Percentiles rank a stretch among this genome's conserved stretches.
Evolutionary conservation across 257 asterid genomes (phyloP).

Genomic region (Cordia subcordata): DNA sequence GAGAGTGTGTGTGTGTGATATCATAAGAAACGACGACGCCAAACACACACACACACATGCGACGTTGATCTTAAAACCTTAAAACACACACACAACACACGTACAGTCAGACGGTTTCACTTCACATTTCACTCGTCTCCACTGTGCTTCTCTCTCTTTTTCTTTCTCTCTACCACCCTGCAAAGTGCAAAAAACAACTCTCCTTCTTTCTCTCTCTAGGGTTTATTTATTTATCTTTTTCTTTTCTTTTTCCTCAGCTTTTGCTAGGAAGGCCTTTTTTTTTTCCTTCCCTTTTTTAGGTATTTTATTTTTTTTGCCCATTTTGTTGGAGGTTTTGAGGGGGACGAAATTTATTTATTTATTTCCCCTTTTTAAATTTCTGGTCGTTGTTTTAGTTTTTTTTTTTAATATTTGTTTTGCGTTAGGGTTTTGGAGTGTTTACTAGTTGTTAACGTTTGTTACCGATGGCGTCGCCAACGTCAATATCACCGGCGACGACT

Average conservation of each 20-base stretch:
- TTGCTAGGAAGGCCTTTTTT: conserved; percentile 7
- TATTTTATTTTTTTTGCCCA: not conserved
- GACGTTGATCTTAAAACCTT: conserved; percentile 13
- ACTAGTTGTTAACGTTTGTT: conserved; percentile 23
- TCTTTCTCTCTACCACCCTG: conserved; percentile 11
- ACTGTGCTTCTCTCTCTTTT: not conserved
- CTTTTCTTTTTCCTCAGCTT: conserved; percentile 21
- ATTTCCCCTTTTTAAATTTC: not conserved
- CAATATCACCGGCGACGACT: conserved; percentile 8
- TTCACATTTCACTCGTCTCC: not conserved
- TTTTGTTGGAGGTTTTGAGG: not conserved
- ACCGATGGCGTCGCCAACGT: conserved; percentile 8
- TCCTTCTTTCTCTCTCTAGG: conserved; percentile 4
- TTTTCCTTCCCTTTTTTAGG: conserved; percentile 1
- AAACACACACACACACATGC: not conserved
- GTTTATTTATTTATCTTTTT: conserved; percentile 22
- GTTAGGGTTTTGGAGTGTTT: conserved; percentile 8
- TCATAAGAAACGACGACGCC: conserved; percentile 12
- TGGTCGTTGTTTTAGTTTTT: not conserved
- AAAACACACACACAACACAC: not conserved
- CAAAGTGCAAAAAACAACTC: not conserved
- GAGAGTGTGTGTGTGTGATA: not conserved
- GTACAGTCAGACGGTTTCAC: too few species aligned
- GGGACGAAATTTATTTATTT: not conserved
- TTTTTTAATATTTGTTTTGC: not conserved